Percentiles rank a stretch among this genome's conserved stretches.
These are phyloP conservation scores for Talaromyces funiculosus DNA, from an alignment of 2,329 filamentous ascomycete species.

Conservation along the genomic window DNA sequence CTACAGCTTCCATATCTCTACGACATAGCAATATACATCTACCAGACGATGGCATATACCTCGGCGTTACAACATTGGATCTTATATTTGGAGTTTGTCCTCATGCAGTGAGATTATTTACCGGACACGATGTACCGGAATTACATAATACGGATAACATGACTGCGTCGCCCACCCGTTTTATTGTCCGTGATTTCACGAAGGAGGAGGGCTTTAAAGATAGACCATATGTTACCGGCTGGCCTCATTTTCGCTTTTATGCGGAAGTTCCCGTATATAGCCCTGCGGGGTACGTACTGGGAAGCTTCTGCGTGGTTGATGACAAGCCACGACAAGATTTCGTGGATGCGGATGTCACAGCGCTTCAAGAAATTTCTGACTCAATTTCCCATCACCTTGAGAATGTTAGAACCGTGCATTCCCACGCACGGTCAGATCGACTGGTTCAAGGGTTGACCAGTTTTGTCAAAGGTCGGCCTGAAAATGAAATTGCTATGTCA, in stretches of 20 bases:
- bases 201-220: slow-evolving; percentile 31
- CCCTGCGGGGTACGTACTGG: slow-evolving; percentile 51
- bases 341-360: slow-evolving; percentile 27
- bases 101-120: slow-evolving; percentile 5
- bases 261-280: slow-evolving; percentile 57
- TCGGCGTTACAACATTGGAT: slow-evolving; percentile 24
- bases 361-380: slow-evolving; percentile 52
- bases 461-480: slow-evolving; percentile 42
- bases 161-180: slow-evolving; percentile 26
- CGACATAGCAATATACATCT: slow-evolving; percentile 22
- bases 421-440: slow-evolving; percentile 50
- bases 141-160: slow-evolving; percentile 20
- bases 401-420: slow-evolving; percentile 48
- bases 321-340: slow-evolving; percentile 47
- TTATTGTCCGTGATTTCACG: slow-evolving; percentile 35
- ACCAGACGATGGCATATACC: slow-evolving; percentile 28
- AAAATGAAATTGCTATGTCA: background rate
- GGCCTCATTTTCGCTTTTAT: slow-evolving; percentile 44
- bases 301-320: slow-evolving; percentile 55
- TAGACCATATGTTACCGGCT: slow-evolving; percentile 28
- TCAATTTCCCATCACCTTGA: slow-evolving; percentile 57
- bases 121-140: slow-evolving; percentile 16
- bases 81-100: slow-evolving; percentile 13
- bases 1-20: slow-evolving; percentile 41
- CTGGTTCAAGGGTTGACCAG: slow-evolving; percentile 51